Conservation (phyloP, 129 eudicot species). For the Rutidosis leptorrhynchoides region DNA sequence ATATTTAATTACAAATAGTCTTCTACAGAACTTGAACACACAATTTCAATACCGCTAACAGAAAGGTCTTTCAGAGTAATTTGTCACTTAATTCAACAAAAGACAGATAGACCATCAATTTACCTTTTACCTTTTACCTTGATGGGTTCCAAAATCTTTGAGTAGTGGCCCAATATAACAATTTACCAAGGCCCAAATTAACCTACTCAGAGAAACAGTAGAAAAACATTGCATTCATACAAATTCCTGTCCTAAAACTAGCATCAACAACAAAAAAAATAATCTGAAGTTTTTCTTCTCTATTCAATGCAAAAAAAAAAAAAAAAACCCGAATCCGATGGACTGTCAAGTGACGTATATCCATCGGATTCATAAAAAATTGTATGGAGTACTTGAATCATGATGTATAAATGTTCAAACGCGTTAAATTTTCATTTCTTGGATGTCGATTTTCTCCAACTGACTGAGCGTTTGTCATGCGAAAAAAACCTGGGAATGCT, state of each 20-base stretch:
- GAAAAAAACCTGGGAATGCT: constrained; percentile 60
- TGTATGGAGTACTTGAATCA: not conserved
- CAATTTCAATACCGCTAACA: too few relatives aligned
- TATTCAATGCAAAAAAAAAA: constrained; percentile 17
- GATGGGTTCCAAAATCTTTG: not conserved
- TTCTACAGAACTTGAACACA: too few relatives aligned
- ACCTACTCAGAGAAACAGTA: not conserved
- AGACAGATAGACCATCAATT: too few relatives aligned
- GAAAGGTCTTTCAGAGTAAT: too few relatives aligned
- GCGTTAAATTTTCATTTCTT: constrained; percentile 6
- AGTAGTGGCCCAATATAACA: not conserved
- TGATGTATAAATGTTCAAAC: not conserved
- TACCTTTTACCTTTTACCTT: too few relatives aligned
- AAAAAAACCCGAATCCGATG: not conserved
- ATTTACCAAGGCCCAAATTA: constrained; percentile 15
- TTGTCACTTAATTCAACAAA: too few relatives aligned
- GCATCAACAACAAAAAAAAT: constrained; percentile 22
- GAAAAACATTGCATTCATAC: constrained; percentile 1
- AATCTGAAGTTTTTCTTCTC: constrained; percentile 16
- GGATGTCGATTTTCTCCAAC: constrained; percentile 26
- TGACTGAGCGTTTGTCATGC: constrained; percentile 26
- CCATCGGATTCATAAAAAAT: not conserved
- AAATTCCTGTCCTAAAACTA: constrained; percentile 13
- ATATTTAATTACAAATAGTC: too few relatives aligned
- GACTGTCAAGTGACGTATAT: not conserved